Conservation (phyloP, 768 basidiomycete species). For the Postia placenta region DNA sequence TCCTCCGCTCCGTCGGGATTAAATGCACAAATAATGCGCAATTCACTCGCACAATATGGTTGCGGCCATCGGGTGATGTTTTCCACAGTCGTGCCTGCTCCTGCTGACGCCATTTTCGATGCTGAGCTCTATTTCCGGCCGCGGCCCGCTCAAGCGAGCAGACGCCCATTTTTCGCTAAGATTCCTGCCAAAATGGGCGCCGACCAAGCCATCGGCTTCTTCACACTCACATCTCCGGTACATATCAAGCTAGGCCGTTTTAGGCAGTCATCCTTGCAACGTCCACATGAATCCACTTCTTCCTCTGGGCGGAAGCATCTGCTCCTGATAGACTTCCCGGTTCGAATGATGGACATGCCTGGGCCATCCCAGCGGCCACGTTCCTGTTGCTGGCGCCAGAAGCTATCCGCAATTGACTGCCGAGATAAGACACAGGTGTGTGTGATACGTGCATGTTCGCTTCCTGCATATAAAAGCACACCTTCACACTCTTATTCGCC, state of each 20-base stretch:
- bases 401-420: background rate
- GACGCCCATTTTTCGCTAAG: background rate
- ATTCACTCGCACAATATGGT: background rate
- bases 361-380: no score
- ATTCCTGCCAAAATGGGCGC: background rate
- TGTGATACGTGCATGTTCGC: background rate
- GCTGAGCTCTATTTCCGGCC: background rate
- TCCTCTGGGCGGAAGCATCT: background rate
- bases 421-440: background rate
- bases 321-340: background rate
- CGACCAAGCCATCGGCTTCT: constrained; percentile 1
- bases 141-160: background rate
- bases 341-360: no score
- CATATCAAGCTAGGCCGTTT: background rate
- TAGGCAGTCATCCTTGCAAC: background rate
- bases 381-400: no score
- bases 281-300: background rate
- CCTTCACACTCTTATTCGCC: background rate
- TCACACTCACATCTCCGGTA: background rate
- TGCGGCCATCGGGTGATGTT: background rate
- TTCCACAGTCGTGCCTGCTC: no score
- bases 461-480: background rate
- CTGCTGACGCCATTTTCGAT: background rate
- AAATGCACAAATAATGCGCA: no score
- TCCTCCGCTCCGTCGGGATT: no score